A percentile compares a stretch with the other conserved stretches of the same genome.
These are phyloP conservation scores for Hysterangium stoloniferum DNA, from an alignment of 768 basidiomycete genomes.

Conservation along the genomic window DNA sequence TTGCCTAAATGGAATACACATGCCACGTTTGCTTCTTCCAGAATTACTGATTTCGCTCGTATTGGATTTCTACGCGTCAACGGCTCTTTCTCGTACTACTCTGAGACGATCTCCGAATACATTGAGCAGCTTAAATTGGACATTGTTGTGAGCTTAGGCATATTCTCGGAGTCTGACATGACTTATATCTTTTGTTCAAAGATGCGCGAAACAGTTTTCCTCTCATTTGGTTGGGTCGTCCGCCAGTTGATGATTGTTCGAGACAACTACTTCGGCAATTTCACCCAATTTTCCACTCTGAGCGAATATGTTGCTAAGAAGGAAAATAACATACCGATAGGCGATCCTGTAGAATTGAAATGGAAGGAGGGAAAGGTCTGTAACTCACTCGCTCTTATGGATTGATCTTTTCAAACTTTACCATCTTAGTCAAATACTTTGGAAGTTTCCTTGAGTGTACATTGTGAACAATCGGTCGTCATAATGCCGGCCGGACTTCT, in stretches of 20 bases:
- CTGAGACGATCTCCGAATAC: slow-evolving; percentile 57
- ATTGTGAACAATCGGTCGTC: slow-evolving; percentile 44
- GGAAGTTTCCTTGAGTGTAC: slow-evolving; percentile 59
- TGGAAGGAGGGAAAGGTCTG: slow-evolving; percentile 73
- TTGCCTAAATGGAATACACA: slow-evolving; percentile 90
- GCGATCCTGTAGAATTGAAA: slow-evolving; percentile 75
- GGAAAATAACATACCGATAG: slow-evolving; percentile 47
- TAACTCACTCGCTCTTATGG: too few relatives aligned
- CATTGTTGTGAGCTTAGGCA: slow-evolving; percentile 42
- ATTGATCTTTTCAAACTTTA: neutral
- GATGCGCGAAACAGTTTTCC: slow-evolving; percentile 51
- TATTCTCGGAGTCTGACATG: slow-evolving; percentile 4
- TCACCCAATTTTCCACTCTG: slow-evolving; percentile 87
- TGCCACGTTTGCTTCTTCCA: slow-evolving; percentile 53
- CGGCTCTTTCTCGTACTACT: slow-evolving; percentile 69
- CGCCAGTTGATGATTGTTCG: slow-evolving; percentile 82
- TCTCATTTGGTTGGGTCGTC: slow-evolving; percentile 79
- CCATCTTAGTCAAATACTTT: slow-evolving; percentile 67
- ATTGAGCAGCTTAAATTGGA: slow-evolving; percentile 71
- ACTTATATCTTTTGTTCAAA: slow-evolving; percentile 20
- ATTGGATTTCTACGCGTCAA: slow-evolving; percentile 48
- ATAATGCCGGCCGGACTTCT: slow-evolving; percentile 61
- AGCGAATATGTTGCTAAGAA: slow-evolving; percentile 77
- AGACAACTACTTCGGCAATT: slow-evolving; percentile 91
- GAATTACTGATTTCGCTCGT: slow-evolving; percentile 55